Conservation (phyloP, 306 rosid genomes). For the Biancaea sappan region DNA sequence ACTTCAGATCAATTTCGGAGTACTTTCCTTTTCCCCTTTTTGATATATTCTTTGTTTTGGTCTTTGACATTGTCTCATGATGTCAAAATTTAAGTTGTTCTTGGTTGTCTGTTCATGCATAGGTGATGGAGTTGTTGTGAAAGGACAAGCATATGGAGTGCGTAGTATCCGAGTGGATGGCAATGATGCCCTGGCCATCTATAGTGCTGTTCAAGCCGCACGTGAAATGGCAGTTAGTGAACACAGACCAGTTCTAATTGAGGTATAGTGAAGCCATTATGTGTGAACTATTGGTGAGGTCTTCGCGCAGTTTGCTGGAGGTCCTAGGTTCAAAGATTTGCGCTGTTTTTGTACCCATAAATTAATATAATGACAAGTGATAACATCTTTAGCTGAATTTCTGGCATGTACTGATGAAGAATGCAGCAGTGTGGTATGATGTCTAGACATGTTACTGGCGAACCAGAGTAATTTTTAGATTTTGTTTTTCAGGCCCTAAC, state of each 20-base stretch:
- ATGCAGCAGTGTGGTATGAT: background rate
- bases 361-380: background rate
- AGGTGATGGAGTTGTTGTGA: conserved; percentile 92
- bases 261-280: conserved; percentile 46
- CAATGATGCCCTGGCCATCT: conserved; percentile 83
- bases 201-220: conserved; percentile 75
- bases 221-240: conserved; percentile 79
- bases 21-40: conserved; percentile 31
- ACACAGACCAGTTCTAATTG: conserved; percentile 77
- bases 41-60: conserved; percentile 10
- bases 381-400: conserved; percentile 9
- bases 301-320: background rate
- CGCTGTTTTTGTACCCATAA: background rate
- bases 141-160: conserved; percentile 81
- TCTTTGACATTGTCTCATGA: conserved; percentile 19
- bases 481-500: conserved; percentile 69
- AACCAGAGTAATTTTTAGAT: conserved; percentile 11
- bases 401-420: conserved; percentile 5
- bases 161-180: conserved; percentile 94
- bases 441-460: conserved; percentile 1
- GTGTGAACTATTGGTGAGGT: background rate
- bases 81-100: conserved; percentile 10
- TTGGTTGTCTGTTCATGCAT: conserved; percentile 33
- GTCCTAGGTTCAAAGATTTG: background rate
- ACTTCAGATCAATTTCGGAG: conserved; percentile 92